A percentile compares a stretch with the other conserved stretches of the same genome.
phyloP scores from a whole-genome alignment of 176 grass and related monocot species.

The Olyra latifolia region DNA sequence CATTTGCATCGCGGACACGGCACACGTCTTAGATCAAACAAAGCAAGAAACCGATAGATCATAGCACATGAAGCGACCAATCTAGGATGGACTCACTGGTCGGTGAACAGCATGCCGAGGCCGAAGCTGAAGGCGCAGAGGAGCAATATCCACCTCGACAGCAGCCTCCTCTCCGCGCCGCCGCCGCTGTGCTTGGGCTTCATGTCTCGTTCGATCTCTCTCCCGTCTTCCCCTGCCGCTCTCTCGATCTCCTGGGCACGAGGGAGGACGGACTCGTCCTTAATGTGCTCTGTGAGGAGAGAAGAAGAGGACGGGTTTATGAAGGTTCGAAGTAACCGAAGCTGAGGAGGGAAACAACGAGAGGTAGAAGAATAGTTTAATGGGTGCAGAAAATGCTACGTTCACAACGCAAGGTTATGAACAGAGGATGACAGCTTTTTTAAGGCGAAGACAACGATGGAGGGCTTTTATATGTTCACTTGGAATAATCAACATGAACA shows the following conservation, averaged over 20 bases:
- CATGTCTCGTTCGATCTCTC: slow-evolving; percentile 32
- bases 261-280: background rate
- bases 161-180: slow-evolving; percentile 47
- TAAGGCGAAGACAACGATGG: background rate
- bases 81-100: slow-evolving; percentile 49
- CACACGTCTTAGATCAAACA: background rate
- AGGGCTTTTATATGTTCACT: background rate
- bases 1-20: background rate
- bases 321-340: slow-evolving; percentile 54
- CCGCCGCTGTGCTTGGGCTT: slow-evolving; percentile 51
- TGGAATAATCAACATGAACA: too few relatives aligned
- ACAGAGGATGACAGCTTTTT: background rate
- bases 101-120: slow-evolving; percentile 71
- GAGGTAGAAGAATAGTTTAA: slow-evolving; percentile 34
- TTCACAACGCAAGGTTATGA: slow-evolving; percentile 25
- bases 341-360: slow-evolving; percentile 45
- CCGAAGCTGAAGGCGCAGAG: slow-evolving; percentile 71
- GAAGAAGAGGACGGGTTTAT: slow-evolving; percentile 35
- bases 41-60: background rate
- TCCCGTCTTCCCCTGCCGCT: background rate
- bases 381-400: slow-evolving; percentile 39
- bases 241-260: background rate
- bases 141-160: slow-evolving; percentile 53
- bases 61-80: slow-evolving; percentile 11
- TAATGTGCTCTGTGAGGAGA: slow-evolving; percentile 1